Base-by-base conservation (phyloP, 2,329 filamentous ascomycete species). In the Nemania abortiva region DNA sequence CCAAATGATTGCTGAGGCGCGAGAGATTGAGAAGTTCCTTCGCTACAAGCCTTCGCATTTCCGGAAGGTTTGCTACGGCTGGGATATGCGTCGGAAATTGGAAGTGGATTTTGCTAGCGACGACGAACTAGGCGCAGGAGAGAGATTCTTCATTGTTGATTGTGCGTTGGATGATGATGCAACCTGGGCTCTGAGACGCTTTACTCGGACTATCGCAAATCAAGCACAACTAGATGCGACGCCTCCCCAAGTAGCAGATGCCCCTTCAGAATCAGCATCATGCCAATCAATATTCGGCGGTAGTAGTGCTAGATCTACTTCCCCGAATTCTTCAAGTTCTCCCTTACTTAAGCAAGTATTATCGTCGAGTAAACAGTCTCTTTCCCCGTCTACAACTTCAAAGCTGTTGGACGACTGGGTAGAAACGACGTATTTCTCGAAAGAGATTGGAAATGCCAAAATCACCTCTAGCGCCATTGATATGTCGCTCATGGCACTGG, bases 61-160 rank as follows among this genome's bases (percentile, higher is more conserved):
- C 78, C 89, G 91, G 24, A 91, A 90, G 75, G 84, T 89, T 1
- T 98, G 92, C 76, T 83, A 92, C 66, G 92, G 92, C 2, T 98
- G 96, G 95, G 93, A 98, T 76, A 98, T 98, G 95, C 90, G 90
- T 62, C 89, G 94, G 69, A 90, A 85, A 70, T 83, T 98, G 2
- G 91, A 96, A 75, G 93, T 97, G 2, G 96, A 99, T 77, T 98
- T 98, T 81, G 92, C 92, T 49, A 90, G 89, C 22, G 93, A 95
- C 72, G 92, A 96, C 80, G 88, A 89, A n/a, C 84, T 88, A 63
- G 88, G 90, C 57, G 91, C 90, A 29, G 94, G 94, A 22, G 95
- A 98, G 79, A 87, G 86, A 18, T 83, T 97, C 47, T 85, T 97
- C 29, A 86, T 97, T 2, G 85, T 98, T 55, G 86, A 89, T 39